Evolutionary conservation across 2,329 filamentous ascomycete genomes (phyloP).

Genomic region (Xylaria sp.): DNA sequence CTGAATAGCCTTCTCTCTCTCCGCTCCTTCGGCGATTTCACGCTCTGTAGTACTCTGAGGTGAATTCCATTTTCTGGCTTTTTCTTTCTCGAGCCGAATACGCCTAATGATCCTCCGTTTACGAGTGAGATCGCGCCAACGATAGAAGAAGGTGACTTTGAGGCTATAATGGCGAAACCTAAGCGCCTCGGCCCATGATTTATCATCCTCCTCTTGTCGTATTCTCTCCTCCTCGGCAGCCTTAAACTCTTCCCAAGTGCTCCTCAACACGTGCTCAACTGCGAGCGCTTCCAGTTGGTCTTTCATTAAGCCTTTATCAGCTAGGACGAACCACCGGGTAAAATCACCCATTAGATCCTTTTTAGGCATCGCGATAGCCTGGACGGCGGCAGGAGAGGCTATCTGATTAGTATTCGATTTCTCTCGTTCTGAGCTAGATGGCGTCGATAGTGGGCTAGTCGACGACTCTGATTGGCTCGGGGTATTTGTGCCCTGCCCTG

Average conservation of each 20-base stretch:
- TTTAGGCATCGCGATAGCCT: slow-evolving; percentile 31
- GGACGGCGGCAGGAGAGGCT: neutral
- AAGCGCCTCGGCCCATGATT: slow-evolving; percentile 58
- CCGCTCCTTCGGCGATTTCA: slow-evolving; percentile 37
- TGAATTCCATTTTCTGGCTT: slow-evolving; percentile 58
- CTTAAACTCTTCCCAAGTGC: slow-evolving; percentile 55
- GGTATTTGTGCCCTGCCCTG: slow-evolving; percentile 1
- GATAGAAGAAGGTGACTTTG: slow-evolving; percentile 65
- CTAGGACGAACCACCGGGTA: slow-evolving; percentile 64
- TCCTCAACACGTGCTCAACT: slow-evolving; percentile 57
- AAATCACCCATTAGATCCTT: slow-evolving; percentile 60
- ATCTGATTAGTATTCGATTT: neutral
- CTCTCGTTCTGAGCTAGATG: neutral
- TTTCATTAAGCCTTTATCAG: slow-evolving; percentile 63
- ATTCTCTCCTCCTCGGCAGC: slow-evolving; percentile 54
- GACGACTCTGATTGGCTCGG: neutral
- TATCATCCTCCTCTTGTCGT: slow-evolving; percentile 60
- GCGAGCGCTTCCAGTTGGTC: slow-evolving; percentile 58
- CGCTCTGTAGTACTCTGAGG: slow-evolving; percentile 45
- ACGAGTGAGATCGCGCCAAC: slow-evolving; percentile 62
- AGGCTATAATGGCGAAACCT: slow-evolving; percentile 62
- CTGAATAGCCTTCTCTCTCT: slow-evolving; percentile 37
- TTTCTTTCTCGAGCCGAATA: slow-evolving; percentile 62
- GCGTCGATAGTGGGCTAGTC: neutral
- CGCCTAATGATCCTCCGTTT: slow-evolving; percentile 60